phyloP scores from a whole-genome alignment of 2,329 filamentous ascomycete species.

The Epichloe festucae region DNA sequence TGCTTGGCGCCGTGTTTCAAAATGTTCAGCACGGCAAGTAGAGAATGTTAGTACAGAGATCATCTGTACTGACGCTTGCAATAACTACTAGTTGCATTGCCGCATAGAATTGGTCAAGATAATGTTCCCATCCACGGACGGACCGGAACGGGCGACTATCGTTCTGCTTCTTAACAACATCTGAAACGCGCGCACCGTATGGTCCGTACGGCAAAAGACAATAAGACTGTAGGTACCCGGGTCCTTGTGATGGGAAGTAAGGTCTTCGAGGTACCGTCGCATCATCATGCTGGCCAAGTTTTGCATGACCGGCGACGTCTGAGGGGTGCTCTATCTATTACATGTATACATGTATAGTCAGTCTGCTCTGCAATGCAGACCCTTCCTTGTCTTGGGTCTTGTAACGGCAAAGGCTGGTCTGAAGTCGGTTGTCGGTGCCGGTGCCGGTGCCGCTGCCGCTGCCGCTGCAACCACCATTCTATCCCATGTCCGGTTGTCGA shows the following conservation, averaged over 20 bases:
- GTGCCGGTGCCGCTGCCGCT: neutral
- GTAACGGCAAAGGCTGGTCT: neutral
- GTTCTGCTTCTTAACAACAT: neutral
- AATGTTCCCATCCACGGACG: neutral
- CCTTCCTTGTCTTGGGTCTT: neutral
- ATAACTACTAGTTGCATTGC: no score
- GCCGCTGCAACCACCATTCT: neutral
- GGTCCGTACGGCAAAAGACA: neutral
- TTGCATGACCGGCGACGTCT: no score
- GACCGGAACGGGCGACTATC: neutral
- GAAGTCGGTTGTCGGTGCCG: neutral
- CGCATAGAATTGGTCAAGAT: neutral
- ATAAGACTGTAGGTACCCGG: neutral
- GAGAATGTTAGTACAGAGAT: no score
- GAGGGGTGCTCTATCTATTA: no score
- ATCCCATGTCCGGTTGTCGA: neutral
- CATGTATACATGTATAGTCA: no score
- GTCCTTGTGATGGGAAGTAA: neutral
- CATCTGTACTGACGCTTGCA: no score
- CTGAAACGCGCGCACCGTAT: neutral
- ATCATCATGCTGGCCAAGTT: neutral
- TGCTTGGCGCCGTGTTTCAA: conserved; percentile 2
- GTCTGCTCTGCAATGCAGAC: no score
- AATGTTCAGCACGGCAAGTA: neutral
- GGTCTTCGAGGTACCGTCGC: neutral